These are phyloP conservation scores for Fusarium newnesense DNA, from an alignment of 2,329 filamentous ascomycete species.

Conservation along the genomic window DNA sequence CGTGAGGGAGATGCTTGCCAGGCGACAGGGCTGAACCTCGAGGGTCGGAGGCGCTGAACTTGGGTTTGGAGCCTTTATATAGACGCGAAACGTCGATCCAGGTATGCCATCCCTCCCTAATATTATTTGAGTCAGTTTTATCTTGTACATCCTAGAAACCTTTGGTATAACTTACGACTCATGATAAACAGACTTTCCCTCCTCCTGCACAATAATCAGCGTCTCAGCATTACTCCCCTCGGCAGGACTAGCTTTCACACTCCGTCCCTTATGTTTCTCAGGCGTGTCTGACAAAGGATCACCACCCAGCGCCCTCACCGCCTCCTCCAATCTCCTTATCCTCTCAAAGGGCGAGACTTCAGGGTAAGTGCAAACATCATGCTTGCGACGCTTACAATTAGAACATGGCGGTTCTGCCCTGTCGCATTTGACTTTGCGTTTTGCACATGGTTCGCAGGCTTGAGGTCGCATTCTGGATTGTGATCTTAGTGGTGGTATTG, in stretches of 20 bases:
- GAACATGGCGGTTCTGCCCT: slow-evolving; percentile 21
- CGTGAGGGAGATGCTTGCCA: slow-evolving; percentile 8
- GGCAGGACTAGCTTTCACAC: fast-evolving
- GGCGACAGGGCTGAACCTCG: slow-evolving; percentile 12
- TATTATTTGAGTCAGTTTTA: too few relatives aligned
- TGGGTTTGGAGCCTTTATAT: slow-evolving; percentile 1
- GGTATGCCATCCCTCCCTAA: slow-evolving; percentile 10
- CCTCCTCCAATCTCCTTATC: slow-evolving; percentile 16
- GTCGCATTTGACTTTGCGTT: slow-evolving; percentile 28
- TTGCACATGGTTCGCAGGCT: slow-evolving; percentile 30
- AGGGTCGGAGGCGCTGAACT: neutral
- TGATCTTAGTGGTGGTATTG: neutral
- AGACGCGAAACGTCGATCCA: slow-evolving; percentile 12
- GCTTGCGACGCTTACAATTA: slow-evolving; percentile 22
- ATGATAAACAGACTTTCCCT: slow-evolving; percentile 7
- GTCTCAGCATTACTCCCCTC: neutral
- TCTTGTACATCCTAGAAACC: too few relatives aligned
- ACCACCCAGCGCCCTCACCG: slow-evolving; percentile 12
- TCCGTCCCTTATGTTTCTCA: neutral
- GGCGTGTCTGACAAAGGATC: neutral
- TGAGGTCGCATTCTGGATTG: slow-evolving; percentile 2
- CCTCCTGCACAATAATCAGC: slow-evolving; percentile 15
- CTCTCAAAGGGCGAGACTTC: slow-evolving; percentile 12
- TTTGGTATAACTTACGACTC: slow-evolving; percentile 24
- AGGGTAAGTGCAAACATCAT: slow-evolving; percentile 21